Evolutionary conservation across 2,329 filamentous ascomycete species (phyloP).

Genomic region (Ceratocystis ficicola): DNA sequence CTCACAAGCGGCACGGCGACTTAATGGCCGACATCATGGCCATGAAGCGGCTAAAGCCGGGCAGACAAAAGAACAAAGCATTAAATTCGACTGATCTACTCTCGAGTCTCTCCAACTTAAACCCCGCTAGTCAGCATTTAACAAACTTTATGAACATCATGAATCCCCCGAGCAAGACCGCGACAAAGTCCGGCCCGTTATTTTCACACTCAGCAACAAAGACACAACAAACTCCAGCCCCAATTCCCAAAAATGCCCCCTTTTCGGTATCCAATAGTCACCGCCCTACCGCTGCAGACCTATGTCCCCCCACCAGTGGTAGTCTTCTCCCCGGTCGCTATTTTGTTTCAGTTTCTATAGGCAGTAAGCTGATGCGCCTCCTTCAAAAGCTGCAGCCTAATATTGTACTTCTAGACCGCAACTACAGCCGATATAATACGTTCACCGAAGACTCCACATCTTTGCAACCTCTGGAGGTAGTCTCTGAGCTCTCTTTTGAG

Average conservation of each 20-base stretch:
- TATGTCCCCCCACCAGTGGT: background rate
- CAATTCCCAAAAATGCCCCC: background rate
- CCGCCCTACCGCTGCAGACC: background rate
- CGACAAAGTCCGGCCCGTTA: constrained; percentile 7
- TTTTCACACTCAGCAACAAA: background rate
- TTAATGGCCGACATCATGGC: constrained; percentile 10
- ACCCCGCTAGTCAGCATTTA: constrained; percentile 26
- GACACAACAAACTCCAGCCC: background rate
- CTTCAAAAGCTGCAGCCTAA: constrained; percentile 18
- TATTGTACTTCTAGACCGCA: constrained; percentile 12
- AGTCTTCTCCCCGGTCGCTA: constrained; percentile 1
- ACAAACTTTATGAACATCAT: constrained; percentile 24
- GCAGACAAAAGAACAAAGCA: background rate
- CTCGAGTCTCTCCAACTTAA: constrained; percentile 9
- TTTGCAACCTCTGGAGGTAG: background rate
- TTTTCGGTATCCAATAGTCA: background rate
- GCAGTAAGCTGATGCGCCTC: constrained; percentile 9
- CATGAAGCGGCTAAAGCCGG: constrained; percentile 7
- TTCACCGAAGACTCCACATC: background rate
- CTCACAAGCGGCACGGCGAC: constrained; percentile 14
- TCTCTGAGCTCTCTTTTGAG: constrained; percentile 39
- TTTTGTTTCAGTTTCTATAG: constrained; percentile 18
- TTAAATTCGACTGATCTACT: background rate
- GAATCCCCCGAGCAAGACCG: constrained; percentile 16
- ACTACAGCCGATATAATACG: constrained; percentile 9